Conservation (phyloP, 441 rosid genomes). For the Arabidopsis lyrata region DNA sequence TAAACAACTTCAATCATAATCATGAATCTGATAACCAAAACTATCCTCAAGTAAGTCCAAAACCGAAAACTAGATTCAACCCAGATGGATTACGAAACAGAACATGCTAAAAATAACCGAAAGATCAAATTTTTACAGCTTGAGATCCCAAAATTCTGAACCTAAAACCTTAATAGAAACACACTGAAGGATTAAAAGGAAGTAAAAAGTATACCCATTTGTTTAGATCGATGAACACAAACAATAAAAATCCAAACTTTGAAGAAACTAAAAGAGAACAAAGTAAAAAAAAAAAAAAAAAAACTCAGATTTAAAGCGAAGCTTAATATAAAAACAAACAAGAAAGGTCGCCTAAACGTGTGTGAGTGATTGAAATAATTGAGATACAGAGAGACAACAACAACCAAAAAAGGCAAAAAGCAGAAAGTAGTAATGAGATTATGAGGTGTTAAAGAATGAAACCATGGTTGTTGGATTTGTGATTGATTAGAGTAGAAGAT, state of each 20-base stretch:
- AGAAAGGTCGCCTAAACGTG: slow-evolving; percentile 32
- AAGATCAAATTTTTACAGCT: background rate
- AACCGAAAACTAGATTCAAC: slow-evolving; percentile 1
- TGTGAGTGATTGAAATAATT: slow-evolving; percentile 41
- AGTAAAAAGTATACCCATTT: slow-evolving; percentile 32
- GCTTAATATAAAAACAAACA: slow-evolving; percentile 14
- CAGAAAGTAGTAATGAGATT: slow-evolving; percentile 17
- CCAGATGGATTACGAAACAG: background rate
- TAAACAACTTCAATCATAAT: slow-evolving; percentile 13
- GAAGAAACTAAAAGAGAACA: slow-evolving; percentile 6
- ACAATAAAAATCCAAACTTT: slow-evolving; percentile 35
- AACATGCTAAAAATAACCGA: background rate
- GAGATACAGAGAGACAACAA: slow-evolving; percentile 34
- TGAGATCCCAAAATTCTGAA: background rate
- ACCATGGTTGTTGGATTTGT: slow-evolving; percentile 41
- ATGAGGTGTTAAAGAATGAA: background rate
- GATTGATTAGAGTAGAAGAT: slow-evolving; percentile 46
- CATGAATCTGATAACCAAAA: slow-evolving; percentile 23
- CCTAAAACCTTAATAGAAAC: slow-evolving; percentile 2
- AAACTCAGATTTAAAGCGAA: background rate
- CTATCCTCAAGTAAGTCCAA: background rate
- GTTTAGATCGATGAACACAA: slow-evolving; percentile 19
- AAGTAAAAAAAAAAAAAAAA: background rate
- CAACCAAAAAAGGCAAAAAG: slow-evolving; percentile 4
- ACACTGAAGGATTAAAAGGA: background rate